A percentile compares a stretch with the other conserved stretches of the same genome.
phyloP scores from a whole-genome alignment of 2,329 filamentous ascomycete genomes.

The Diplodia intermedia region DNA sequence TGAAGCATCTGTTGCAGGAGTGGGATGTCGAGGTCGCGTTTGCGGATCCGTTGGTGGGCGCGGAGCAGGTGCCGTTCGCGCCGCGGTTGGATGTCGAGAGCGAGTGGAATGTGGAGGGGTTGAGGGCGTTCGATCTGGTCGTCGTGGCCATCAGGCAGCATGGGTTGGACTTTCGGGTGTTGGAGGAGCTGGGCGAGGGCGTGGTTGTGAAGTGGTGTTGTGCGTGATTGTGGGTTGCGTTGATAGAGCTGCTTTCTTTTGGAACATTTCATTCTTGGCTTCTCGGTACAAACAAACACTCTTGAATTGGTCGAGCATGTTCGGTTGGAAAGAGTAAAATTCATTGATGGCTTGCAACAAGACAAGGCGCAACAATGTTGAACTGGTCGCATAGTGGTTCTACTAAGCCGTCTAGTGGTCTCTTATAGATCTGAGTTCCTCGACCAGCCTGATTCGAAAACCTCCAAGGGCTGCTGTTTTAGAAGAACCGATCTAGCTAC shows the following conservation, averaged over 20 bases:
- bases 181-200: slow-evolving; percentile 46
- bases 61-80: slow-evolving; percentile 53
- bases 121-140: slow-evolving; percentile 55
- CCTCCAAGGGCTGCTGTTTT: too few relatives aligned
- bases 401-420: too few relatives aligned
- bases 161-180: slow-evolving; percentile 51
- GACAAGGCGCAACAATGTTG: neutral
- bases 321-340: neutral
- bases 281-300: neutral
- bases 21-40: slow-evolving; percentile 53
- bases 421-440: too few relatives aligned
- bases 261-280: neutral
- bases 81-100: slow-evolving; percentile 47
- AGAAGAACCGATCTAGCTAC: neutral
- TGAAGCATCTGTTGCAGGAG: slow-evolving; percentile 45
- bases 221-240: neutral
- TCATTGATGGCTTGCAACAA: neutral
- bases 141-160: slow-evolving; percentile 55
- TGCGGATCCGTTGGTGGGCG: slow-evolving; percentile 55
- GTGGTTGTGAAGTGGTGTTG: slow-evolving; percentile 42
- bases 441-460: too few relatives aligned
- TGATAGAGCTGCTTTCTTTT: neutral
- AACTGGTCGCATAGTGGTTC: too few relatives aligned
- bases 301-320: neutral
- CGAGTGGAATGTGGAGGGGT: slow-evolving; percentile 49